Percentiles rank a stretch among this genome's conserved stretches.
Evolutionary conservation across 768 basidiomycete genomes (phyloP).

Genomic region (Brasilioporus rufonigricans): DNA sequence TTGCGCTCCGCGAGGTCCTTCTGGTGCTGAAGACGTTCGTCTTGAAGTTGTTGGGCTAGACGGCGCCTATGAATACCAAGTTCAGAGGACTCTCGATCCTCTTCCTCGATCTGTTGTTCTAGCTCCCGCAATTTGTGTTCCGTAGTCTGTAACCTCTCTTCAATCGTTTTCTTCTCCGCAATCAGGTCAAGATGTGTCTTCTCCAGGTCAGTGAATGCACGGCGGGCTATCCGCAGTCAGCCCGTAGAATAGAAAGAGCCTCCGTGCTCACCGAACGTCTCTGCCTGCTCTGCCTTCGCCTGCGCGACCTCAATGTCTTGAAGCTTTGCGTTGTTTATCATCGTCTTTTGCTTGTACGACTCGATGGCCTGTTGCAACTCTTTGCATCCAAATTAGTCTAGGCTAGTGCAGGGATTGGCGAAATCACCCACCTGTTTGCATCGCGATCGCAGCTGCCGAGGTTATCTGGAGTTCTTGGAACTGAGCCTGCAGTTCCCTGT

Average conservation of each 20-base stretch:
- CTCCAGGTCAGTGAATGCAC: conserved; percentile 60
- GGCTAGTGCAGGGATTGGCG: background rate
- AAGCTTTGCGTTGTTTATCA: conserved; percentile 54
- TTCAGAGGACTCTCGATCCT: conserved; percentile 65
- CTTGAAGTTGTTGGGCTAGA: conserved; percentile 73
- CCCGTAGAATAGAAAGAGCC: background rate
- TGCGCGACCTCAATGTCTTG: conserved; percentile 69
- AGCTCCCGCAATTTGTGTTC: conserved; percentile 58
- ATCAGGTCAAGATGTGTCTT: conserved; percentile 50
- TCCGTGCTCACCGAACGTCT: conserved; percentile 51
- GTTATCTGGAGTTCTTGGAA: conserved; percentile 65
- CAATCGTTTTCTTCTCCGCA: conserved; percentile 50
- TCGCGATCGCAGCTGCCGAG: conserved; percentile 55
- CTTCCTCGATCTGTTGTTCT: conserved; percentile 63
- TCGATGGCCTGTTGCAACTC: conserved; percentile 66
- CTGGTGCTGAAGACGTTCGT: conserved; percentile 73
- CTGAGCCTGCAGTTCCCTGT: conserved; percentile 55
- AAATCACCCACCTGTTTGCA: conserved; percentile 49
- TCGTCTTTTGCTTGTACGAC: conserved; percentile 62
- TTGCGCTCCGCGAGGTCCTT: conserved; percentile 80
- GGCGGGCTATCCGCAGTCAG: conserved; percentile 45
- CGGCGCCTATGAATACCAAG: conserved; percentile 62
- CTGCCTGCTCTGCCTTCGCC: conserved; percentile 62
- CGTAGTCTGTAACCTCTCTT: conserved; percentile 47
- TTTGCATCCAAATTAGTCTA: conserved; percentile 20